A percentile compares a stretch with the other conserved stretches of the same genome.
These are phyloP conservation scores for Strigomonas galati DNA, from an alignment of 208 protist genomes.

Conservation along the genomic window DNA sequence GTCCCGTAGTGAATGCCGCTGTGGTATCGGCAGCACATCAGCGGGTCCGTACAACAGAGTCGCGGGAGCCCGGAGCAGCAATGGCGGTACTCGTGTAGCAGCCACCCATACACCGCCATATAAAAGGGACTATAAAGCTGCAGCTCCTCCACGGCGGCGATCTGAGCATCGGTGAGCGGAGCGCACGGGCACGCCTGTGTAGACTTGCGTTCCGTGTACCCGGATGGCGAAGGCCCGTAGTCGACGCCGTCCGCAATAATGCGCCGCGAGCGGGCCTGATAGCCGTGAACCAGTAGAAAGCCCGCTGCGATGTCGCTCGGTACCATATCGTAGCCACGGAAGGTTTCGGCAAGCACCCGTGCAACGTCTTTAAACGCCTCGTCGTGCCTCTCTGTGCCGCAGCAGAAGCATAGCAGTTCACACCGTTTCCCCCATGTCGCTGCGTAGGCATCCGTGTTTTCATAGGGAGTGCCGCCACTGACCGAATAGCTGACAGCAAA, in stretches of 20 bases:
- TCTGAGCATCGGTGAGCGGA: slow-evolving; percentile 34
- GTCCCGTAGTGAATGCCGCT: slow-evolving; percentile 44
- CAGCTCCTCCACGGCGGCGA: slow-evolving; percentile 37
- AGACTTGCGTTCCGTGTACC: slow-evolving; percentile 36
- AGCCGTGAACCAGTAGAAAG: slow-evolving; percentile 73
- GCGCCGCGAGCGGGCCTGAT: slow-evolving; percentile 43
- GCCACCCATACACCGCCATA: slow-evolving; percentile 72
- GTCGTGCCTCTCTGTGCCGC: slow-evolving; percentile 25
- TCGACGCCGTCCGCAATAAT: slow-evolving; percentile 21
- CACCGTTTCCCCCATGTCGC: slow-evolving; percentile 60
- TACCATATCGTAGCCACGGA: slow-evolving; percentile 83
- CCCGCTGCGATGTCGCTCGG: slow-evolving; percentile 82
- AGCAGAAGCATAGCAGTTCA: slow-evolving; percentile 56
- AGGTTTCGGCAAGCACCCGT: slow-evolving; percentile 58
- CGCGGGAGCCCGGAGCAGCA: slow-evolving; percentile 46
- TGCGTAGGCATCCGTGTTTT: slow-evolving; percentile 56
- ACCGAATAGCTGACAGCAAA: slow-evolving; percentile 54
- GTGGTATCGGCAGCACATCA: slow-evolving; percentile 59
- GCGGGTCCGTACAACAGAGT: slow-evolving; percentile 60
- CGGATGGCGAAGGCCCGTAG: slow-evolving; percentile 30
- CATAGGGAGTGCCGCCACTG: slow-evolving; percentile 32
- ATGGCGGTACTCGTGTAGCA: slow-evolving; percentile 69
- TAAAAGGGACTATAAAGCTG: slow-evolving; percentile 70
- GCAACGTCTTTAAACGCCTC: slow-evolving; percentile 59
- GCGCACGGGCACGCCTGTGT: slow-evolving; percentile 46